A percentile compares a stretch with the other conserved stretches of the same genome.
Conservation (phyloP, 345 rosid genomes). For the Syzygium jambos region DNA sequence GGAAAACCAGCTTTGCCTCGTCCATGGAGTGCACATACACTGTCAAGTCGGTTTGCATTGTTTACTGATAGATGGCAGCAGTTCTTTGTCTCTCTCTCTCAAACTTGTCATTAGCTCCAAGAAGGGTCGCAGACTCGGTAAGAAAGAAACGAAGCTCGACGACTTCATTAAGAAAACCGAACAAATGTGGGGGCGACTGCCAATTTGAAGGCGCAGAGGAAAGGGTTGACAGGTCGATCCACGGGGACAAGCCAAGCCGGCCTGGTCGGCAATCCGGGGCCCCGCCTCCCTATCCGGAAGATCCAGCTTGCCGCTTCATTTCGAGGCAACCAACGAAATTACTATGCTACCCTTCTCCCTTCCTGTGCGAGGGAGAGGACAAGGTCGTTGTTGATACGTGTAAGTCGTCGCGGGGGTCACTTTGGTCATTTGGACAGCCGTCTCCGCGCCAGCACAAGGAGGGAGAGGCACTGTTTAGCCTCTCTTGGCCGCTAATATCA, state of each 20-base stretch:
- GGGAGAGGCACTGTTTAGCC: background rate
- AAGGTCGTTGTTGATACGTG: fast-evolving
- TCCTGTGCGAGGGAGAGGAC: background rate
- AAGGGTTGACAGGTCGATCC: background rate
- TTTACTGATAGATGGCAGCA: background rate
- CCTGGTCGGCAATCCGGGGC: conserved; percentile 15
- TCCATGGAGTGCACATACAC: background rate
- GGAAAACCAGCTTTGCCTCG: background rate
- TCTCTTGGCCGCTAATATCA: background rate
- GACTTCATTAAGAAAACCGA: background rate
- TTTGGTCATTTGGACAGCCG: background rate
- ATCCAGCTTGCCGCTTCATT: background rate
- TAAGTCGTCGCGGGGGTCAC: background rate
- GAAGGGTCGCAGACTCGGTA: background rate
- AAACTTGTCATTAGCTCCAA: background rate
- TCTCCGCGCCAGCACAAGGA: background rate
- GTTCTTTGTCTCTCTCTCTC: background rate
- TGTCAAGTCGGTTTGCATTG: background rate
- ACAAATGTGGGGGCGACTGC: background rate
- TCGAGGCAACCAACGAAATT: background rate
- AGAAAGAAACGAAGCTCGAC: background rate
- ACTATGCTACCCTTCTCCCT: background rate
- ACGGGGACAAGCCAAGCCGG: conserved; percentile 16
- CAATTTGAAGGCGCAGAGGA: background rate
- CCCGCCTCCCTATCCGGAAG: background rate